Percentiles rank a stretch among this genome's conserved stretches.
These are phyloP conservation scores for Rhizophagus sp. DNA, from an alignment of 192 early-diverging fungal genomes.

Conservation along the genomic window DNA sequence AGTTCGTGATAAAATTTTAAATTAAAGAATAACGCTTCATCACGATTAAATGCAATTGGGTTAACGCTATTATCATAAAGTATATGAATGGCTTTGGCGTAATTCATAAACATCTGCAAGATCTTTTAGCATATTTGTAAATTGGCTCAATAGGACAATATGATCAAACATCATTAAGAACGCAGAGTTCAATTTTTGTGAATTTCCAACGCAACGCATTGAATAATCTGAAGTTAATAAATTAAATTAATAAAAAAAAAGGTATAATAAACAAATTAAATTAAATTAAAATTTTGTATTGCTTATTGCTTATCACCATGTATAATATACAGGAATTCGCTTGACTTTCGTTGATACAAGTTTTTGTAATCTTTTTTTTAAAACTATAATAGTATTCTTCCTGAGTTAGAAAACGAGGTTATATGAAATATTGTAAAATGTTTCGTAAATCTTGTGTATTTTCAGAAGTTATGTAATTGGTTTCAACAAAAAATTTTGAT, in stretches of 20 bases:
- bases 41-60: constrained; percentile 81
- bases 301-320: constrained; percentile 44
- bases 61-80: constrained; percentile 71
- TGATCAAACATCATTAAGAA: constrained; percentile 32
- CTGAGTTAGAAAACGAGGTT: constrained; percentile 38
- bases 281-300: no score
- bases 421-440: constrained; percentile 23
- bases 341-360: constrained; percentile 31
- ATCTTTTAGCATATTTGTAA: constrained; percentile 42
- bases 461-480: background rate
- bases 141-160: constrained; percentile 36
- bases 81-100: constrained; percentile 62
- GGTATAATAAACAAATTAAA: no score
- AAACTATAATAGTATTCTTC: constrained; percentile 31
- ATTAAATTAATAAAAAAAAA: no score
- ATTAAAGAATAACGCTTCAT: constrained; percentile 81
- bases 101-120: constrained; percentile 67
- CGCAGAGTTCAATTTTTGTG: constrained; percentile 40
- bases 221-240: constrained; percentile 25
- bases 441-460: background rate
- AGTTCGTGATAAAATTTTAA: constrained; percentile 71
- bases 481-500: background rate
- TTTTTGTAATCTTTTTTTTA: constrained; percentile 9
- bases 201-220: constrained; percentile 44
- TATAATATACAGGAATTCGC: constrained; percentile 49